Conservation (phyloP, 2,329 filamentous ascomycete genomes). For the Colletotrichum gigasporum region DNA sequence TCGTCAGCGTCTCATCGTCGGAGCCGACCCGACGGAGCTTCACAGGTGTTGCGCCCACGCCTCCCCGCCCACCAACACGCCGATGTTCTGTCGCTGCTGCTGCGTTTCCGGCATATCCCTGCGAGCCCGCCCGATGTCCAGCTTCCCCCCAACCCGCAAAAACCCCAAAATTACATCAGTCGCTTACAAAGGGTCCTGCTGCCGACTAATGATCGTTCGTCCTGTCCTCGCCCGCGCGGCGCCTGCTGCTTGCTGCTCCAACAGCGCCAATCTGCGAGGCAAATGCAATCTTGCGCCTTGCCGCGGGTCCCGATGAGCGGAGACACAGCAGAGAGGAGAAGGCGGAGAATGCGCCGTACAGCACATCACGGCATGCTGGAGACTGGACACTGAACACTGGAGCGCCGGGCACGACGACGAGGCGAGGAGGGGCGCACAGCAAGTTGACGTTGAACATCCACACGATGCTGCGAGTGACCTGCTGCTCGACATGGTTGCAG, state of each 20-base stretch:
- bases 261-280: too few species aligned
- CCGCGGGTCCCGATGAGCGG: too few species aligned
- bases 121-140: not conserved
- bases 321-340: not conserved
- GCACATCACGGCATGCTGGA: too few species aligned
- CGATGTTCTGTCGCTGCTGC: not conserved
- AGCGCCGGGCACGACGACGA: not conserved
- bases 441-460: slow-evolving; percentile 1
- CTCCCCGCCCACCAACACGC: not conserved
- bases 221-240: not conserved
- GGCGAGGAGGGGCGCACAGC: slow-evolving; percentile 8
- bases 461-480: slow-evolving; percentile 15
- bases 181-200: slow-evolving; percentile 6
- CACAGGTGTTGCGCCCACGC: not conserved
- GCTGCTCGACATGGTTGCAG: slow-evolving; percentile 8
- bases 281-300: too few species aligned
- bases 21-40: slow-evolving; percentile 22
- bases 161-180: slow-evolving; percentile 7
- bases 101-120: slow-evolving; percentile 16
- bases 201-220: slow-evolving; percentile 13
- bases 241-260: not conserved
- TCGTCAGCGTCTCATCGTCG: slow-evolving; percentile 19
- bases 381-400: too few species aligned
- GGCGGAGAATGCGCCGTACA: not conserved
- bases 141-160: not conserved